These are phyloP conservation scores for Xylariaceae sp. DNA, from an alignment of 2,329 filamentous ascomycete species.

Conservation along the genomic window DNA sequence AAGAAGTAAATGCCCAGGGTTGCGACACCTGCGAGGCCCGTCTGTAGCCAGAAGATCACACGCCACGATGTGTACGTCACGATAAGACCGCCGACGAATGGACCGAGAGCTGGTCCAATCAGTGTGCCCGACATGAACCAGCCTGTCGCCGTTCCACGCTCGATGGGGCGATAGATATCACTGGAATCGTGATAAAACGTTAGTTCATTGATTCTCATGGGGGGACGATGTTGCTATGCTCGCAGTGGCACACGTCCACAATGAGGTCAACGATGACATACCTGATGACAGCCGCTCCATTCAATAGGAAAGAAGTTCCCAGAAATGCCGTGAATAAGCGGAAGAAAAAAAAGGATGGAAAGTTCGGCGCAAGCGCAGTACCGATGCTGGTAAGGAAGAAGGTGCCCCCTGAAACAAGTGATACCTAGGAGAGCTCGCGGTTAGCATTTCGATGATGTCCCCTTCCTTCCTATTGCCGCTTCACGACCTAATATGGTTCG, in stretches of 20 bases:
- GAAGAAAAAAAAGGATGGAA: slow-evolving; percentile 68
- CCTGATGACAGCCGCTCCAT: slow-evolving; percentile 66
- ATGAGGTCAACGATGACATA: slow-evolving; percentile 20
- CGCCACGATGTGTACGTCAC: slow-evolving; percentile 70
- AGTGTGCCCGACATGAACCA: slow-evolving; percentile 69
- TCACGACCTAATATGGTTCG: neutral
- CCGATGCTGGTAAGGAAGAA: slow-evolving; percentile 68
- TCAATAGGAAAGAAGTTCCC: slow-evolving; percentile 67
- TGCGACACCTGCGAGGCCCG: slow-evolving; percentile 58
- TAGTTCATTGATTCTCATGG: slow-evolving; percentile 3
- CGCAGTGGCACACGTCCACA: neutral
- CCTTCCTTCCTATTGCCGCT: neutral
- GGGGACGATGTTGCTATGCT: neutral
- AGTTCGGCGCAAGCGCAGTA: slow-evolving; percentile 65
- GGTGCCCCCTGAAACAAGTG: slow-evolving; percentile 53
- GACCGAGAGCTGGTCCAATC: slow-evolving; percentile 65
- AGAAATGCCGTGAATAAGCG: slow-evolving; percentile 69
- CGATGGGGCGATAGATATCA: slow-evolving; percentile 59
- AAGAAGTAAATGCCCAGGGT: slow-evolving; percentile 58
- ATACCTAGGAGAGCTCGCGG: slow-evolving; percentile 39
- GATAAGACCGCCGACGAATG: slow-evolving; percentile 68
- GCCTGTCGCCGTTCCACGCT: slow-evolving; percentile 65
- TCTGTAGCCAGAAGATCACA: slow-evolving; percentile 72
- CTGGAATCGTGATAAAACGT: slow-evolving; percentile 26
- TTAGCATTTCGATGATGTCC: slow-evolving; percentile 1